phyloP scores from a whole-genome alignment of 2,329 filamentous ascomycete genomes.

The Fusarium devonianum region DNA sequence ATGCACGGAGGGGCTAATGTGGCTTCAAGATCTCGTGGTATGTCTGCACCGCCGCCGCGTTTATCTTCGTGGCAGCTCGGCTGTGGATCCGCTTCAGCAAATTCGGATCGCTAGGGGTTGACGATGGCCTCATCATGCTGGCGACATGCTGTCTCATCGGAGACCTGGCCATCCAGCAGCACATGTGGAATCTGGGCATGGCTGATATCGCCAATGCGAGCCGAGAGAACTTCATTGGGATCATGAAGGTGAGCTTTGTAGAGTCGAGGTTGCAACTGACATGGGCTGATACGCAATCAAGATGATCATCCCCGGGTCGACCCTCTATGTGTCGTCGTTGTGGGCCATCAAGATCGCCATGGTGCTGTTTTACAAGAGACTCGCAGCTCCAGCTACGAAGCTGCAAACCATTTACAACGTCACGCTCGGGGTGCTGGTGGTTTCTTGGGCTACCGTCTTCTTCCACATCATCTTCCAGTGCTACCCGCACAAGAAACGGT shows the following conservation, averaged over 20 bases:
- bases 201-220: constrained; percentile 34
- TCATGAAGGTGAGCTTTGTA: constrained; percentile 33
- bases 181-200: constrained; percentile 41
- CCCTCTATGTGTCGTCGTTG: constrained; percentile 50
- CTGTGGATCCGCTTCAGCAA: constrained; percentile 34
- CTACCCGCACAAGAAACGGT: constrained; percentile 45
- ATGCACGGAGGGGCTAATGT: neutral
- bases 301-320: constrained; percentile 52
- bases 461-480: constrained; percentile 51
- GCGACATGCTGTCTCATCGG: constrained; percentile 33
- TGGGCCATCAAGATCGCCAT: constrained; percentile 52
- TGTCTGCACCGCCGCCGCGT: constrained; percentile 31
- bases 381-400: constrained; percentile 46
- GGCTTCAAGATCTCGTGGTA: constrained; percentile 35
- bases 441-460: constrained; percentile 46
- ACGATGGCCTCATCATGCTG: constrained; percentile 31
- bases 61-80: constrained; percentile 26
- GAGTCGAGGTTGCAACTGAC: no score
- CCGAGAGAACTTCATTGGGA: constrained; percentile 35
- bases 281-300: constrained; percentile 14
- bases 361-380: constrained; percentile 51
- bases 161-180: constrained; percentile 33
- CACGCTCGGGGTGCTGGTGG: constrained; percentile 42
- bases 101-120: constrained; percentile 23
- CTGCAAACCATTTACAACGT: constrained; percentile 49